A percentile compares a stretch with the other conserved stretches of the same genome.
These are phyloP conservation scores for Amanita jacksonii DNA, from an alignment of 768 basidiomycete genomes.

Conservation along the genomic window DNA sequence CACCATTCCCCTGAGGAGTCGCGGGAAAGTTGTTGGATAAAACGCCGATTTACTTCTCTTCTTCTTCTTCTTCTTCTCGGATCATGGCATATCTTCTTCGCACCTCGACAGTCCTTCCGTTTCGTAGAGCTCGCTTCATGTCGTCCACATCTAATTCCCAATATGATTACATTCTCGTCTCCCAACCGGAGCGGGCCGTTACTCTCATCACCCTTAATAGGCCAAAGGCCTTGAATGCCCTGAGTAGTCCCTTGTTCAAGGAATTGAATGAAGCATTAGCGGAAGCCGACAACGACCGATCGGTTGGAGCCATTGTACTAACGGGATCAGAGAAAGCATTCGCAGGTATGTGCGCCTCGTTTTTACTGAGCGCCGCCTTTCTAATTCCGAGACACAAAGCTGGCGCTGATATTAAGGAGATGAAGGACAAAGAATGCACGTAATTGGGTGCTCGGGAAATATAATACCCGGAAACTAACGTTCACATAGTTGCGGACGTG, in stretches of 20 bases:
- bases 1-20: conserved; percentile 15
- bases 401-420: conserved; percentile 98
- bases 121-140: conserved; percentile 39
- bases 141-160: conserved; percentile 33
- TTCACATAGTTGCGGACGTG: conserved; percentile 61
- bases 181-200: conserved; percentile 58
- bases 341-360: conserved; percentile 50
- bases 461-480: no score
- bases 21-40: background rate
- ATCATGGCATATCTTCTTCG: background rate
- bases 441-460: no score
- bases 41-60: no score
- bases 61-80: background rate
- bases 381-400: conserved; percentile 33
- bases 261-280: conserved; percentile 75
- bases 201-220: conserved; percentile 83
- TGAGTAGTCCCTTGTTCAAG: conserved; percentile 68
- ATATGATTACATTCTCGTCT: conserved; percentile 61
- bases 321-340: conserved; percentile 92
- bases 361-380: no score
- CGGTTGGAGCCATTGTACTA: conserved; percentile 77
- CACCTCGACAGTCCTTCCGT: conserved; percentile 1
- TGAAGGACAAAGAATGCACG: conserved; percentile 92
- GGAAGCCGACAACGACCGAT: conserved; percentile 60
- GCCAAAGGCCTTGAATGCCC: conserved; percentile 84